These are phyloP conservation scores for Scutellaria galericulata DNA, from an alignment of 257 asterid genomes.

Conservation along the genomic window DNA sequence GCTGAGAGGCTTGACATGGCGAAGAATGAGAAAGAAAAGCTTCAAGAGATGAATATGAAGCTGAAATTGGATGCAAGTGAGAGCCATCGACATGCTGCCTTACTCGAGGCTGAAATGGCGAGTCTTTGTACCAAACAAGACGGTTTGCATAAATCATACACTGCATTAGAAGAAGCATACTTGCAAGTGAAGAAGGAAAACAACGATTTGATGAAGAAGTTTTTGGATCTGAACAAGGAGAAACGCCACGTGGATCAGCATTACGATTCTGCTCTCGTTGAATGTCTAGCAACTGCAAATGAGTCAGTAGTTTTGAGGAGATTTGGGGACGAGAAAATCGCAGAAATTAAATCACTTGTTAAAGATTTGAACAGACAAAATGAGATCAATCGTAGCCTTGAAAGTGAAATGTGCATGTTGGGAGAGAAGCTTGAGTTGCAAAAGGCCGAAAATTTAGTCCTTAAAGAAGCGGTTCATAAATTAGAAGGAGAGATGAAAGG, in stretches of 20 bases:
- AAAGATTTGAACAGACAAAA: conserved; percentile 54
- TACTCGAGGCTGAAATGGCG: conserved; percentile 60
- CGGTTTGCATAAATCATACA: conserved; percentile 51
- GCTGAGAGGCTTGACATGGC: conserved; percentile 49
- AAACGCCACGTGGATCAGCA: conserved; percentile 54
- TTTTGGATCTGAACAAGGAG: conserved; percentile 62
- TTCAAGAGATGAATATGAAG: conserved; percentile 55
- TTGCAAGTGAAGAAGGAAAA: conserved; percentile 58
- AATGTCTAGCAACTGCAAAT: conserved; percentile 49
- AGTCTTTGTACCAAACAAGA: conserved; percentile 50
- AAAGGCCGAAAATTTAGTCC: conserved; percentile 53
- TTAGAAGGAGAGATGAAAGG: conserved; percentile 62
- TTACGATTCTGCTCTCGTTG: conserved; percentile 57
- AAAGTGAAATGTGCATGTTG: conserved; percentile 49
- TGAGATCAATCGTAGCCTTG: conserved; percentile 46
- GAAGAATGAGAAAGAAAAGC: conserved; percentile 55
- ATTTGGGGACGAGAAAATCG: conserved; percentile 53
- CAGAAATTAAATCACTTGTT: conserved; percentile 49
- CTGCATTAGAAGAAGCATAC: conserved; percentile 50
- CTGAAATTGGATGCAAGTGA: conserved; percentile 49
- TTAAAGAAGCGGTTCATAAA: conserved; percentile 56
- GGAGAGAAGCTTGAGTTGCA: conserved; percentile 57
- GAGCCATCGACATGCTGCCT: conserved; percentile 44
- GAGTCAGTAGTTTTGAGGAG: conserved; percentile 51
- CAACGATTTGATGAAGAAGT: conserved; percentile 45